Base-by-base conservation (phyloP, 2,329 filamentous ascomycete genomes). In the Paecilomyces sp. region DNA sequence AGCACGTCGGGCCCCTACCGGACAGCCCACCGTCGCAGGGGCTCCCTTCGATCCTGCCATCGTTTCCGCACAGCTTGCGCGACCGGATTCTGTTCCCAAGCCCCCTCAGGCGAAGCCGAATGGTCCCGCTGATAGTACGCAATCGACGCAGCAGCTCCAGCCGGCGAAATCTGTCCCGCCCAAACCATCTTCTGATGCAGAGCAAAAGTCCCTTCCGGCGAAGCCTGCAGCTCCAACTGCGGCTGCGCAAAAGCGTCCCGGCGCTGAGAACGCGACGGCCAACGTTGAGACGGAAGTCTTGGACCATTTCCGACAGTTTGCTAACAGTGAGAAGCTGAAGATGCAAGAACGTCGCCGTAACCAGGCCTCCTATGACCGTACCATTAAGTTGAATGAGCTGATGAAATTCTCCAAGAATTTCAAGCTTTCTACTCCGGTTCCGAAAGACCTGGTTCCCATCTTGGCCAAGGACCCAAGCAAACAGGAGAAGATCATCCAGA, bases 381-480 rank as follows among this genome's bases (percentile, higher is more conserved):
- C 92, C 65, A 87, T 94, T 64, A 97, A 96, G 75, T 76, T 99
- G 62, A 96, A 91, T 61, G 94, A 99, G 76, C 78, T 99, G 60
- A 95, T 94, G 81, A 96, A 93, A 70, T 99, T 99, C 74, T 91
- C 94, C 0, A 85, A 88, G 66, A 94, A 85, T 71, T 99, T 99
- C 81, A 97, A 97, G 77, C 84, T 99, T 18, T 88, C 90, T 56
- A 97, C 93, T 2, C 92, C 92, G 5, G 92, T 99, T 11, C 94
- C 94, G 1, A 87, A 85, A 57, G 94, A 99, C 74, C 78, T 99
- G 36, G 92, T 99, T 30, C 88, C 91, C 1, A 99, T 99, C 65
- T 88, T 99, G 62, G 93, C 94, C 60, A 99, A 97, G 73, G 94
- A 99, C 71, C 92, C 92, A n/a, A 83, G 81, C 54, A 99, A 97